Base-by-base conservation (phyloP, 148 eudicot genomes). In the Chenopodium suecicum region DNA sequence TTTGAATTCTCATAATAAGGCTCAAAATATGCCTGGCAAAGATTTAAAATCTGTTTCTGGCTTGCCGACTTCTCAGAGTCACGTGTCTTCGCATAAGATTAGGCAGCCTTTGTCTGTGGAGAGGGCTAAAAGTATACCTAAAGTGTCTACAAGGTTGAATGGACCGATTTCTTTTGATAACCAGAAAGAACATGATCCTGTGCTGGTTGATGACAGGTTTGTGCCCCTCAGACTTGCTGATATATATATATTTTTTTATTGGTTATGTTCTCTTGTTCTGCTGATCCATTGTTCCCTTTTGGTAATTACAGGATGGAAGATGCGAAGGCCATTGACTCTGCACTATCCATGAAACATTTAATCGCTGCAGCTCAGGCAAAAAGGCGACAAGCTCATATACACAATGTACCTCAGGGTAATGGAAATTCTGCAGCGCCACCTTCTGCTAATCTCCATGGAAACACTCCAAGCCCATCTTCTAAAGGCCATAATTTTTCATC, bases 281-380 rank as follows among this genome's bases (percentile, higher is more conserved):
- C n/a, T 70, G 46, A 63, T 19, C 47, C 84, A 25, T 79, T 79
- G 20, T 31, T 75, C 80, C 23, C 75, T 70, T 77, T 86, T 56
- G 73, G 37, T 62, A 73, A 47, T 34, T 14, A 67, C 87, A 96
- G 99, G 84, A 46, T 84, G 78, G 93, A 91, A 84, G 84, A 83
- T 79, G 73, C 76, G 54, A 81, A 83, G 25, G 90, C 72, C 63
- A 75, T 86, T 62, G 94, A 93, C 73, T 79, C 92, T 68, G 87
- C 81, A 19, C 76, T 54, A 69, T 94, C 99, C 73, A 94, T 95
- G 88, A 95, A 83, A 85, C 80, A 87, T 85, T 90, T 96, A 73
- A 96, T 96, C 79, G 99, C 98, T 48, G 98, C 91, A 86, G 98
- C 99, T 84, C 97, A 91, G 86, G 98, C 97, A 9, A 95, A 88